phyloP scores from a whole-genome alignment of 2,329 filamentous ascomycete species.

The Albifimbria verrucaria region DNA sequence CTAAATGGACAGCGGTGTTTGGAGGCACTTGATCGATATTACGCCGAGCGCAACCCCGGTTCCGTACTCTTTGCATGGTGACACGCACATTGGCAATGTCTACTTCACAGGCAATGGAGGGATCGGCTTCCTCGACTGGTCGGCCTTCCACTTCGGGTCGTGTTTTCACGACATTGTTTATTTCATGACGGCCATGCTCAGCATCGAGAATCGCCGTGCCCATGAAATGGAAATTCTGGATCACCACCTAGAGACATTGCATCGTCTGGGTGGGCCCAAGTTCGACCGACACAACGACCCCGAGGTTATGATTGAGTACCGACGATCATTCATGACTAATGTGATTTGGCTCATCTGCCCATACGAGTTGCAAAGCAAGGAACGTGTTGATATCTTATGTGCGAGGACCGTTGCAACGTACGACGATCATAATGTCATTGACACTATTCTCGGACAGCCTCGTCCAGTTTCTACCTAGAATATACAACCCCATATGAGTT shows the following conservation, averaged over 20 bases:
- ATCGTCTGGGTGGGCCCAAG: conserved; percentile 27
- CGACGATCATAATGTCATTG: conserved; percentile 34
- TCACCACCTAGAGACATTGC: conserved; percentile 31
- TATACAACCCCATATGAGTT: too few relatives aligned
- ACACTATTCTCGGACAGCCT: conserved; percentile 11
- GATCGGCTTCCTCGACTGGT: conserved; percentile 40
- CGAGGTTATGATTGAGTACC: conserved; percentile 21
- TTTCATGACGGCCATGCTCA: conserved; percentile 34
- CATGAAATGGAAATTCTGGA: conserved; percentile 35
- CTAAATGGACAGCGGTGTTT: conserved; percentile 31
- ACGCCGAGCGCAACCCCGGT: conserved; percentile 32
- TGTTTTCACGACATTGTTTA: conserved; percentile 42
- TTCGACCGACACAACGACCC: conserved; percentile 24
- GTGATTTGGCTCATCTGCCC: conserved; percentile 21
- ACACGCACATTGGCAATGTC: conserved; percentile 41
- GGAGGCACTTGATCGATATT: conserved; percentile 33
- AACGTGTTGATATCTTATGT: conserved; percentile 28
- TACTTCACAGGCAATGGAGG: conserved; percentile 32
- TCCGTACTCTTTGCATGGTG: conserved; percentile 40
- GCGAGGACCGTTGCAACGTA: conserved; percentile 31
- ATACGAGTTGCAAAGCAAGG: conserved; percentile 26
- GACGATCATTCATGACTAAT: conserved; percentile 22
- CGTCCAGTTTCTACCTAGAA: not conserved
- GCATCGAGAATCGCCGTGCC: conserved; percentile 34
- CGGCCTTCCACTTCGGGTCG: conserved; percentile 35